These are phyloP conservation scores for Silybum marianum DNA, from an alignment of 129 eudicot species.

Conservation along the genomic window DNA sequence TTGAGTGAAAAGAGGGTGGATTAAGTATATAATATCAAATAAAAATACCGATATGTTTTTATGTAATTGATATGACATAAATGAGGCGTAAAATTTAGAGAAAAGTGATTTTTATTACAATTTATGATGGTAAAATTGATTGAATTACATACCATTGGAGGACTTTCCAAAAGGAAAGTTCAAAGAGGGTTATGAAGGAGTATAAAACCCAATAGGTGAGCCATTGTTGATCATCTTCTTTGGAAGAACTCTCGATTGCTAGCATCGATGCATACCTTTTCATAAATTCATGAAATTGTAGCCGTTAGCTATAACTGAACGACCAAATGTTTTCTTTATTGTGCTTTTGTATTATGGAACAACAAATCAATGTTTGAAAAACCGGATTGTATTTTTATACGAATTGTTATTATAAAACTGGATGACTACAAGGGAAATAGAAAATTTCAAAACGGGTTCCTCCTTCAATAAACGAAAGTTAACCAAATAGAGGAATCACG, in stretches of 20 bases:
- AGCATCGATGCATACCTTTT: constrained; percentile 87
- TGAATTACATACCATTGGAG: constrained; percentile 75
- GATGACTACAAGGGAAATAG: not conserved
- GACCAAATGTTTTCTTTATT: not conserved
- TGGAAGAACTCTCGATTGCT: constrained; percentile 87
- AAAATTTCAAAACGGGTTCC: not conserved
- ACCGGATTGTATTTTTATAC: not conserved
- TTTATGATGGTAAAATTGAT: not conserved
- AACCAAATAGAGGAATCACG: not conserved
- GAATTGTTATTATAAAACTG: not conserved
- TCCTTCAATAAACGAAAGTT: not conserved
- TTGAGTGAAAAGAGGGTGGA: too few relatives aligned
- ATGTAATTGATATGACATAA: not conserved
- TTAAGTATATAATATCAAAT: too few relatives aligned
- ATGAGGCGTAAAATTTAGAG: not conserved
- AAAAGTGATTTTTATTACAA: not conserved
- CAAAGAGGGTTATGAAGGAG: constrained; percentile 82
- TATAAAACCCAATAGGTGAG: constrained; percentile 94
- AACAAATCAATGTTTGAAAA: not conserved
- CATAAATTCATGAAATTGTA: not conserved
- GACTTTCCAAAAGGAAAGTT: constrained; percentile 90
- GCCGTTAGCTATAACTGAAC: not conserved
- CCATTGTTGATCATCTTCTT: constrained; percentile 96
- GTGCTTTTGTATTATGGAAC: not conserved
- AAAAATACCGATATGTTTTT: not conserved